Evolutionary conservation across 352 stramenopile genomes (phyloP), one percentile per base, ranked within the genome.

Genomic region (Thalassiosira ordinaria): DNA sequence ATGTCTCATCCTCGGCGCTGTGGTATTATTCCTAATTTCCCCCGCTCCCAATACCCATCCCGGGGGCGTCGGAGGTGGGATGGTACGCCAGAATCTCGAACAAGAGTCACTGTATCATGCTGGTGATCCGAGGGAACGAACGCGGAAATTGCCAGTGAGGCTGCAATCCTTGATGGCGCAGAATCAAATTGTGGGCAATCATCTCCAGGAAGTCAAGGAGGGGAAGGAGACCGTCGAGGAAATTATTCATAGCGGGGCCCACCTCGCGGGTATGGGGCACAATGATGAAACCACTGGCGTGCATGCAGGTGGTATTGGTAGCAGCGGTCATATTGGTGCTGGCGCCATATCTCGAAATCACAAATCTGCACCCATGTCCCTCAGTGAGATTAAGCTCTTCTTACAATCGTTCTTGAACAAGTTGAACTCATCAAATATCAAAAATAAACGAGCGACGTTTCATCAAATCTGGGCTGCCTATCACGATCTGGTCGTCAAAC

Each of bases 401-500:
- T 60, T 93, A 16, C 59, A 79, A 33, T 68, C 80, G 9, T 93
- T 90, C 77, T 74, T 93, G 26, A 82, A 86, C 52, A 82, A 74
- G 56, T 64, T 92, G 9, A 88, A 91, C 71, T 78, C 82, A 4
- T 82, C 76, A 7, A 71, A 90, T 33, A 41, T 66, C 0, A 60
- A 85, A 24, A 80, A 82, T 59, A 91, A 91, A 72, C 63, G 65
- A 22, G 79, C 79, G 14, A 91, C 79, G 8, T 89, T 74, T 61
- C 78, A 89, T 69, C 82, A 72, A 1, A 91, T 93, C 62, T 93
- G 89, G 89, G 68, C 85, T 29, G 86, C 83, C 0, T 92, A 93
- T 80, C 85, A 92, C 74, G 85, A 91, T 56, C 74, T 92, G 31
- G 82, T 80, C 11, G 80, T 89, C 6, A 91, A 92, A 20, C 87